A percentile compares a stretch with the other conserved stretches of the same genome.
Evolutionary conservation across 129 eudicot species (phyloP).

Genomic region (Heracleum sosnowskyi): DNA sequence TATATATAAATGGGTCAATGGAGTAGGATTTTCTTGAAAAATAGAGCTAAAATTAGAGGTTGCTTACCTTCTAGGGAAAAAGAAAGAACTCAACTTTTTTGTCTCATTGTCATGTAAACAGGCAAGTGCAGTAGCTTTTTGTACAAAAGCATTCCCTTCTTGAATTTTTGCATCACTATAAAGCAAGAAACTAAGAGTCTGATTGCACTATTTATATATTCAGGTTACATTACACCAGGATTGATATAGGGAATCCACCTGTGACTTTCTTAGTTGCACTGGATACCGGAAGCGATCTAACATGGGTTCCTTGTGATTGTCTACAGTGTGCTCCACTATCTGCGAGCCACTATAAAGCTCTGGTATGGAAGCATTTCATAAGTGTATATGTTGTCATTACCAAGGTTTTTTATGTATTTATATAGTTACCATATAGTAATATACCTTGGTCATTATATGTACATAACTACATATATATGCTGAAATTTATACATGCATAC

Average conservation of each 20-base stretch:
- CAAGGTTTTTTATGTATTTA: neutral
- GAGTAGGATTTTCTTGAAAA: no score
- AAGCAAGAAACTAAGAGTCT: neutral
- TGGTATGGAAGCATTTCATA: slow-evolving; percentile 31
- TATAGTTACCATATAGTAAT: neutral
- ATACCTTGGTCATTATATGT: neutral
- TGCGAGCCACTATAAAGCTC: slow-evolving; percentile 48
- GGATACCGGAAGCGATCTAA: slow-evolving; percentile 89
- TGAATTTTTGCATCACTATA: neutral
- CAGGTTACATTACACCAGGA: slow-evolving; percentile 95
- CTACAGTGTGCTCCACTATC: slow-evolving; percentile 86
- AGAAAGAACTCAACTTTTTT: neutral
- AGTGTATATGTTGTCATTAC: slow-evolving; percentile 4
- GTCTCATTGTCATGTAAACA: neutral
- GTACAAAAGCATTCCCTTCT: neutral
- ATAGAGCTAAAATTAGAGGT: no score
- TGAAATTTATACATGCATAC: neutral
- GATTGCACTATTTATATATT: neutral
- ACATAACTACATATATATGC: neutral
- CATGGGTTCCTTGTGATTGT: slow-evolving; percentile 96
- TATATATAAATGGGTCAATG: neutral
- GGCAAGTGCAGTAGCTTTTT: neutral
- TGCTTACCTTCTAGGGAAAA: neutral
- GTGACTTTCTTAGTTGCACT: slow-evolving; percentile 89
- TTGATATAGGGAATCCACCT: slow-evolving; percentile 86